Base-by-base conservation (phyloP, 768 basidiomycete genomes). In the Tephrocybe sp. region DNA sequence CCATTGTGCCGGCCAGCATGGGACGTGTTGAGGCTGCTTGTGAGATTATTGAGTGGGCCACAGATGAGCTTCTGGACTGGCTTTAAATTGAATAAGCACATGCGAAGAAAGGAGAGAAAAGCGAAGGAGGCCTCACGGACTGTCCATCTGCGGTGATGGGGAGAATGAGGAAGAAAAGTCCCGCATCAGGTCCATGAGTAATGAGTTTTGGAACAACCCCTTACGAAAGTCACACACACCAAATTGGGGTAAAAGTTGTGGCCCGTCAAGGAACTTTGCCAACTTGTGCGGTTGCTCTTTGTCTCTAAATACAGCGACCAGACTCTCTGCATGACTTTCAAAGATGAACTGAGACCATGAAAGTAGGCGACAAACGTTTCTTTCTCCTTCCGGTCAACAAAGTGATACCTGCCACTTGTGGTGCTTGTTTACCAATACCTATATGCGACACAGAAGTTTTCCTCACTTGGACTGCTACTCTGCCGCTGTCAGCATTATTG, bases 21-120 rank as follows among this genome's bases (percentile, higher is more conserved):
- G 59, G 62, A 24, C 50, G 51, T 20, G 57, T 61, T 2, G 59
- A 60, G 17, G 51, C 55, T 28, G 57, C 49, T 50, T 60, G 59
- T 28, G 62, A 62, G 15, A 51, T 50, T 28, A 58, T 59, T 37
- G 62, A 63, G 30, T 57, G 41, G n/a, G 61, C 54, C 37, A 58
- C n/a, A 30, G 57, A 58, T 33, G 59, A 59, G n/a, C 51, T 54
- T 37, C 62, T 61, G 24, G 56, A 61, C 30, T 39, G 49, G 21
- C 62, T 63, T 49, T 18, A 20, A 34, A n/a, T 3, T 21, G 14
- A 40, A 50, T 55, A 45, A 55, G 52, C 49, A 56, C 20, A 23
- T 15, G 14, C 37, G 34, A 36, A 43, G 3, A 17, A 37, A 37
- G 43, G n/a, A 4, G 37, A 48, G 14, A 45, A n/a, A 53, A 49